Percentiles rank a stretch among this genome's conserved stretches.
Conservation (phyloP, 2,329 filamentous ascomycete species). For the Diplodia seriata region DNA sequence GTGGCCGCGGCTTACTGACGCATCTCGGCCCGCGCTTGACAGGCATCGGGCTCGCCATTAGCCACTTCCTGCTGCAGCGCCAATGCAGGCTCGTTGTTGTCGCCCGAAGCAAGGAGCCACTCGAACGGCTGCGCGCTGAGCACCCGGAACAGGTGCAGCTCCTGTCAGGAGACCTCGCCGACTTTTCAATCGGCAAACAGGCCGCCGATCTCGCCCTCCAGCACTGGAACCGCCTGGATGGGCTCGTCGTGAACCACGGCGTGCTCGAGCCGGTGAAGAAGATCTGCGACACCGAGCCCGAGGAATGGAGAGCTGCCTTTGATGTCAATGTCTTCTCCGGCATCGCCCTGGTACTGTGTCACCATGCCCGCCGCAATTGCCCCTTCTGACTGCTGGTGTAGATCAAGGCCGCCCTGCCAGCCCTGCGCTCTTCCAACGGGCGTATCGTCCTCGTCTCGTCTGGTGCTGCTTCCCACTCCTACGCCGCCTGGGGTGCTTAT, state of each 20-base stretch:
- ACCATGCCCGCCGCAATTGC: slow-evolving; percentile 41
- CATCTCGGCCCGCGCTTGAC: slow-evolving; percentile 23
- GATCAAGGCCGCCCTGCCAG: slow-evolving; percentile 73
- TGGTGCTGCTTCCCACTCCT: slow-evolving; percentile 70
- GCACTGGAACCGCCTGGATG: slow-evolving; percentile 77
- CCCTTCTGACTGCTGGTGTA: slow-evolving; percentile 44
- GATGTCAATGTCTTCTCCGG: slow-evolving; percentile 88
- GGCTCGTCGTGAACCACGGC: slow-evolving; percentile 88
- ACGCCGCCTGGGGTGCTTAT: slow-evolving; percentile 76
- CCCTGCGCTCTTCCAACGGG: slow-evolving; percentile 72
- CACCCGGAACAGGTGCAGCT: slow-evolving; percentile 63
- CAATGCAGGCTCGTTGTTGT: slow-evolving; percentile 64
- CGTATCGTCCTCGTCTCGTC: slow-evolving; percentile 78
- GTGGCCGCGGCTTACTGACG: slow-evolving; percentile 13
- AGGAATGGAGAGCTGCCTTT: slow-evolving; percentile 78
- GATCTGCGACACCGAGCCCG: slow-evolving; percentile 69
- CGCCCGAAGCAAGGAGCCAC: slow-evolving; percentile 62
- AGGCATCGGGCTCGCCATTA: slow-evolving; percentile 68
- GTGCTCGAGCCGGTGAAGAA: slow-evolving; percentile 76
- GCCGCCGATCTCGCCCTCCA: slow-evolving; percentile 70
- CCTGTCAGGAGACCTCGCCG: slow-evolving; percentile 64
- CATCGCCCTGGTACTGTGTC: slow-evolving; percentile 69
- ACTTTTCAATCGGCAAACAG: slow-evolving; percentile 62
- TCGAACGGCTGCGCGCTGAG: slow-evolving; percentile 55
- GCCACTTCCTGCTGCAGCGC: slow-evolving; percentile 64